A percentile compares a stretch with the other conserved stretches of the same genome.
These are phyloP conservation scores for Aspergillus quadrilineatus DNA, from an alignment of 2,329 filamentous ascomycete species.

Conservation along the genomic window DNA sequence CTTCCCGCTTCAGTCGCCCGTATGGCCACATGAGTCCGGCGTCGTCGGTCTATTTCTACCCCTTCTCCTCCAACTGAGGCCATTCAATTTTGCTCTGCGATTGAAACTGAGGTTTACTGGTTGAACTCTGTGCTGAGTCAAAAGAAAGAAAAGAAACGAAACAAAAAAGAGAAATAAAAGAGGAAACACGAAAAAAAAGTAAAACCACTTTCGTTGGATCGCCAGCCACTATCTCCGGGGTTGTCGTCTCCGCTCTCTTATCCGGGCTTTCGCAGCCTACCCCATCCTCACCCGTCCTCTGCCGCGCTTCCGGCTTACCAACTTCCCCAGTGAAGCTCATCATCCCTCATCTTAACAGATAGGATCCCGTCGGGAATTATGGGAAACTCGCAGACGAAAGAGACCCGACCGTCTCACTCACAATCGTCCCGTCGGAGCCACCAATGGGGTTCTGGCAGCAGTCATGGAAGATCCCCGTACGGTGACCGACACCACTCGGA, in stretches of 20 bases:
- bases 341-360: not conserved
- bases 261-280: constrained; percentile 20
- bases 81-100: constrained; percentile 6
- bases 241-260: constrained; percentile 22
- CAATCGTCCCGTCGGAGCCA: constrained; percentile 27
- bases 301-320: not conserved
- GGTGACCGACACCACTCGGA: constrained; percentile 34
- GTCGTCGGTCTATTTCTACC: constrained; percentile 15
- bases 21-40: constrained; percentile 30
- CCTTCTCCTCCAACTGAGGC: constrained; percentile 13
- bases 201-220: not conserved
- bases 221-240: constrained; percentile 13
- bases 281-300: constrained; percentile 11
- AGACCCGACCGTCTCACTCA: constrained; percentile 38
- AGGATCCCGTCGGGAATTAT: constrained; percentile 16
- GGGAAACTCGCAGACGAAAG: constrained; percentile 50
- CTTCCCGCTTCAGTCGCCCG: constrained; percentile 22
- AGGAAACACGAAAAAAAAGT: too few species aligned
- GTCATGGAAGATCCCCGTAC: constrained; percentile 32
- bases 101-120: not conserved
- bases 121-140: not conserved
- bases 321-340: not conserved
- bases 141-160: too few species aligned
- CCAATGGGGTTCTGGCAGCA: constrained; percentile 29
- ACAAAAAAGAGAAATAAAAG: too few species aligned